Evolutionary conservation across 768 basidiomycete genomes (phyloP).

Genomic region (Boletus rubropictus): DNA sequence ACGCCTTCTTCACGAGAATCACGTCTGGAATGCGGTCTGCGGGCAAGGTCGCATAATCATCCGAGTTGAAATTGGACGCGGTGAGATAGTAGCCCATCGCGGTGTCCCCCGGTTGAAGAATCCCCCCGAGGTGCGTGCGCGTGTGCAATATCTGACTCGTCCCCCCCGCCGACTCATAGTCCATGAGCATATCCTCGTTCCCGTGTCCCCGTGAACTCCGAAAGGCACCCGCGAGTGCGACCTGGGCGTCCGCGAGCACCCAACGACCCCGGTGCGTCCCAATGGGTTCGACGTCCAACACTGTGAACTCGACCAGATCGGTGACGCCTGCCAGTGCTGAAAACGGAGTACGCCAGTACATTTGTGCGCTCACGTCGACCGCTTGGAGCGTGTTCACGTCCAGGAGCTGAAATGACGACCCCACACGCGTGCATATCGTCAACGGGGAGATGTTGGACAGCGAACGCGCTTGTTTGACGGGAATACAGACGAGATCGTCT

Average conservation of each 20-base stretch:
- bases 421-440: conserved; percentile 84
- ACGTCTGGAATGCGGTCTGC: conserved; percentile 77
- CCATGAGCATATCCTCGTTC: conserved; percentile 51
- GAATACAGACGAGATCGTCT: conserved; percentile 92
- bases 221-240: conserved; percentile 79
- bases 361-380: conserved; percentile 68
- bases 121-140: conserved; percentile 90
- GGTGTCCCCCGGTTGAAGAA: conserved; percentile 92
- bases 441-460: conserved; percentile 87
- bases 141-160: conserved; percentile 88
- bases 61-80: conserved; percentile 89
- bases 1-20: conserved; percentile 90
- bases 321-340: conserved; percentile 73
- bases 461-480: conserved; percentile 71
- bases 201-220: conserved; percentile 43
- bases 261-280: conserved; percentile 64
- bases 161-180: conserved; percentile 52
- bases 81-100: conserved; percentile 88
- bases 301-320: conserved; percentile 90
- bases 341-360: conserved; percentile 93
- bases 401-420: conserved; percentile 84
- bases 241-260: conserved; percentile 84
- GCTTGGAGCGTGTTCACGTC: conserved; percentile 83
- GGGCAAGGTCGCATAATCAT: conserved; percentile 68
- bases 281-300: conserved; percentile 90